Evolutionary conservation across 2,329 filamentous ascomycete species (phyloP).

Genomic region (Diaporthe aspalathi): DNA sequence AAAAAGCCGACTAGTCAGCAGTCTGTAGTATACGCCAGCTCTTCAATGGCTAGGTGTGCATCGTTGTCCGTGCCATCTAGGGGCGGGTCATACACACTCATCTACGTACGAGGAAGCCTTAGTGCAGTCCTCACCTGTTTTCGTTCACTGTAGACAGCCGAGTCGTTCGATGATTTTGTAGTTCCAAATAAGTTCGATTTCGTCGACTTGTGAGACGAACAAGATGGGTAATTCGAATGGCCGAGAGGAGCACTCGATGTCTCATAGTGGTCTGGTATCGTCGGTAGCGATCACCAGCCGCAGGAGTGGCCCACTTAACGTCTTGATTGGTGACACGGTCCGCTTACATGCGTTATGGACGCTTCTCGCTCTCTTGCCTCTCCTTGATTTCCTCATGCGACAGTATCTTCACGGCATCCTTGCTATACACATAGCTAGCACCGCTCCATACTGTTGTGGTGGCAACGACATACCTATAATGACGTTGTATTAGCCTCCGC

Average conservation of each 20-base stretch:
- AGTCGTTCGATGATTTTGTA: neutral
- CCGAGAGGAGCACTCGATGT: neutral
- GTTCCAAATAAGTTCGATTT: neutral
- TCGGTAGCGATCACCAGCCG: neutral
- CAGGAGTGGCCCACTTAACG: neutral
- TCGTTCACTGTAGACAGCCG: neutral
- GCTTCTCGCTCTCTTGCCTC: constrained; percentile 39
- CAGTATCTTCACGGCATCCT: constrained; percentile 91
- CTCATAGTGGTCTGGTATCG: neutral
- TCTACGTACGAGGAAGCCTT: neutral
- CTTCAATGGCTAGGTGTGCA: neutral
- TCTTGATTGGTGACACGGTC: neutral
- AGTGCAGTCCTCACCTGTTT: neutral
- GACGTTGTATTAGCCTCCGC: neutral
- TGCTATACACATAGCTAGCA: constrained; percentile 89
- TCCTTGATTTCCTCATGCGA: constrained; percentile 46
- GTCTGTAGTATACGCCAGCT: neutral
- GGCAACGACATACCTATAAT: constrained; percentile 80
- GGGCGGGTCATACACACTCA: neutral
- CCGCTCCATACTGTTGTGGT: constrained; percentile 94
- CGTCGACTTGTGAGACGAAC: neutral
- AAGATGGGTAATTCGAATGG: neutral
- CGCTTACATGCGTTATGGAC: neutral
- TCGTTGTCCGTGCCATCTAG: neutral
- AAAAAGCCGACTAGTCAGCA: neutral